These are phyloP conservation scores for Puccinia triticina DNA, from an alignment of 1,284 basidiomycete genomes.

Conservation along the genomic window DNA sequence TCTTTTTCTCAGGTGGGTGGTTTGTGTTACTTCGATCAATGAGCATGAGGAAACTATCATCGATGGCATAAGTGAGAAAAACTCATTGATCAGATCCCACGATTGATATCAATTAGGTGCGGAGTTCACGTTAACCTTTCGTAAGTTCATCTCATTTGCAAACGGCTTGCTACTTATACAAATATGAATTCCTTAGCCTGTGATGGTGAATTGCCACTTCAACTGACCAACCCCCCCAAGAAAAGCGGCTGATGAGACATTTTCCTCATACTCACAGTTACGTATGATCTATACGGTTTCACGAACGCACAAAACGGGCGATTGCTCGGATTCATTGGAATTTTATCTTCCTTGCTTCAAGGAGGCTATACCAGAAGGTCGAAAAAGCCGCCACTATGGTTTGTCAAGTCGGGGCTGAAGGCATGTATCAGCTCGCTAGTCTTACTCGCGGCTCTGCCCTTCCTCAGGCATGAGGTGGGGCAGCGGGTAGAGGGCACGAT, in stretches of 20 bases:
- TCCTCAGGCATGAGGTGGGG: constrained; percentile 57
- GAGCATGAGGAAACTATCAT: background rate
- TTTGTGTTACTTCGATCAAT: background rate
- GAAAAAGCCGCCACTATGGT: constrained; percentile 71
- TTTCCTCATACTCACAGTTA: background rate
- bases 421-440: constrained; percentile 72
- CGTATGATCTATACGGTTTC: constrained; percentile 25
- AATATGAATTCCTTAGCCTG: background rate
- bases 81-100: constrained; percentile 67
- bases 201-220: background rate
- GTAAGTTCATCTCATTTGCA: background rate
- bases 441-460: constrained; percentile 72
- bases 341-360: constrained; percentile 81
- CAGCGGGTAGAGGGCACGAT: constrained; percentile 20
- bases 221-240: background rate
- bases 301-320: constrained; percentile 71
- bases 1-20: constrained; percentile 72
- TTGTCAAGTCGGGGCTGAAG: constrained; percentile 75
- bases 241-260: background rate
- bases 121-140: constrained; percentile 48
- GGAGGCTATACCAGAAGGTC: constrained; percentile 83
- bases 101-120: constrained; percentile 69
- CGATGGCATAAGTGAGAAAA: background rate
- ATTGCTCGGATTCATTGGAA: constrained; percentile 78
- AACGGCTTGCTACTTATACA: background rate